Conservation (phyloP, 192 early-diverging fungal genomes). For the Diversispora epigaea region DNA sequence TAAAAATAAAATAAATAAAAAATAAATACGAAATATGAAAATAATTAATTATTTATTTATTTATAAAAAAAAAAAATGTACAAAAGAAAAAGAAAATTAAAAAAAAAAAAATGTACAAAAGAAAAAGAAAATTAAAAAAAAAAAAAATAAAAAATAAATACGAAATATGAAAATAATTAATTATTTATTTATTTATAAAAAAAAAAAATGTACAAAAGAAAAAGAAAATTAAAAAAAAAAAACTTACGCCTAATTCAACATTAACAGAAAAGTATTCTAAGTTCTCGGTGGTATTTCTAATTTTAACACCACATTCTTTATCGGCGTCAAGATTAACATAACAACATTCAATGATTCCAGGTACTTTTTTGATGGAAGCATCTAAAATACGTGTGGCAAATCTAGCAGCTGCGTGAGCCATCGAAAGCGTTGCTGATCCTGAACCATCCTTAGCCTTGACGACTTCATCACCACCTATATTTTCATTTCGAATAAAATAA, state of each 20-base stretch:
- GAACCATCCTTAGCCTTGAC: slow-evolving; percentile 99
- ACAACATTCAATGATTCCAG: slow-evolving; percentile 85
- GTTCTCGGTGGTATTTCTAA: slow-evolving; percentile 35
- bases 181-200: background rate
- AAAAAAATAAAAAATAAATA: slow-evolving; percentile 3
- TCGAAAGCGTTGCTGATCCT: slow-evolving; percentile 86
- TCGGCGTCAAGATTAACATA: slow-evolving; percentile 77
- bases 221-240: no score
- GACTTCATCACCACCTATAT: slow-evolving; percentile 90
- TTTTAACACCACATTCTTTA: slow-evolving; percentile 31
- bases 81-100: no score
- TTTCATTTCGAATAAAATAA: background rate
- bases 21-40: background rate
- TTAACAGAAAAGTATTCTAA: slow-evolving; percentile 78
- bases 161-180: background rate
- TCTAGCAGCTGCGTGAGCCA: slow-evolving; percentile 87
- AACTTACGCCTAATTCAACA: slow-evolving; percentile 65
- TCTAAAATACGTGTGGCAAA: slow-evolving; percentile 89
- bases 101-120: no score
- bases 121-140: no score
- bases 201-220: slow-evolving; percentile 1
- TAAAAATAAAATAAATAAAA: slow-evolving; percentile 10
- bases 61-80: background rate
- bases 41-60: background rate
- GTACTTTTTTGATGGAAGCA: slow-evolving; percentile 71